These are phyloP conservation scores for Pelargonium fulgidum DNA, from an alignment of 441 rosid species.

Conservation along the genomic window DNA sequence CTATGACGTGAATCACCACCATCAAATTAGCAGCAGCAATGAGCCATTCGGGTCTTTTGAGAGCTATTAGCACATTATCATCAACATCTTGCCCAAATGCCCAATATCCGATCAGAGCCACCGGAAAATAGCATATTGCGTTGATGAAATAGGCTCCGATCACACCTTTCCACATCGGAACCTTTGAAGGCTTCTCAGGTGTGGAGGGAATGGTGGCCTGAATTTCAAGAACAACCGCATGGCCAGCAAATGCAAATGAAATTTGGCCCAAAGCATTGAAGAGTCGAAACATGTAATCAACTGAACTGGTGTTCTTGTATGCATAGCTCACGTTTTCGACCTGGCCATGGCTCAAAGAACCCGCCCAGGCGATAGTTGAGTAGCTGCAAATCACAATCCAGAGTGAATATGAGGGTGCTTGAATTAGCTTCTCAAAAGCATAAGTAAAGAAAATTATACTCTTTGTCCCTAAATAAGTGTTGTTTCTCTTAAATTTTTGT, in stretches of 20 bases:
- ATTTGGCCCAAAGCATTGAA: conserved; percentile 81
- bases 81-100: conserved; percentile 80
- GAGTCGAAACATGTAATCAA: conserved; percentile 56
- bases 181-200: conserved; percentile 65
- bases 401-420: too few species aligned
- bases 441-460: too few species aligned
- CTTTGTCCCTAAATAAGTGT: too few species aligned
- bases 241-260: conserved; percentile 89
- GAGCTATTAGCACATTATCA: conserved; percentile 62
- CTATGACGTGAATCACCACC: conserved; percentile 90
- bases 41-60: conserved; percentile 70
- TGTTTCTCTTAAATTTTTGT: too few species aligned
- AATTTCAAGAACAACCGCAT: conserved; percentile 83
- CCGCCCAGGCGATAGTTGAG: conserved; percentile 90
- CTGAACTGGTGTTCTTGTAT: conserved; percentile 43
- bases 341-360: conserved; percentile 57
- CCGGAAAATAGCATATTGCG: conserved; percentile 86
- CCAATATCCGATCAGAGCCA: conserved; percentile 84
- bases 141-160: conserved; percentile 71
- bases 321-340: conserved; percentile 54
- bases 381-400: conserved; percentile 40
- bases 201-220: conserved; percentile 94
- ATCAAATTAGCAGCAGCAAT: conserved; percentile 85
- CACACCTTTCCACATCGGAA: conserved; percentile 92
- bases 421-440: too few species aligned